Percentiles rank a stretch among this genome's conserved stretches.
These are phyloP conservation scores for Trifolium pratense DNA, from an alignment of 306 rosid species.

Conservation along the genomic window DNA sequence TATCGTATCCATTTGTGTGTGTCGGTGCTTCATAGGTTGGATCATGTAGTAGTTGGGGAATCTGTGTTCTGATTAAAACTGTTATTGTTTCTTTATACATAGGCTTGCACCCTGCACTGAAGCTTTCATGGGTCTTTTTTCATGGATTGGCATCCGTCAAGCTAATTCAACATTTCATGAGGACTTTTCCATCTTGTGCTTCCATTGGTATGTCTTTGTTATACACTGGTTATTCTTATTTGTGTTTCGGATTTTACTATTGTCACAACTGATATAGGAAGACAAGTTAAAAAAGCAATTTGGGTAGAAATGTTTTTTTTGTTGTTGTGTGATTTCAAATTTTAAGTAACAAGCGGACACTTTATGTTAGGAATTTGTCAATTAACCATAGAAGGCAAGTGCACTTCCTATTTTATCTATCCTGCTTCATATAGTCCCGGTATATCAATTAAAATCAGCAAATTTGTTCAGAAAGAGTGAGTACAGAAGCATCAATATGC, in stretches of 20 bases:
- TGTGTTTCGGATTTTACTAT: constrained; percentile 24
- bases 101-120: constrained; percentile 60
- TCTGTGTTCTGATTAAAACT: constrained; percentile 1
- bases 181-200: constrained; percentile 86
- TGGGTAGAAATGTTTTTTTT: background rate
- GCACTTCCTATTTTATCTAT: constrained; percentile 11
- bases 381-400: constrained; percentile 20
- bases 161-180: constrained; percentile 72
- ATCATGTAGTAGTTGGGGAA: background rate
- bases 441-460: constrained; percentile 14
- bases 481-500: background rate
- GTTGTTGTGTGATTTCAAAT: background rate
- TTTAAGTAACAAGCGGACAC: constrained; percentile 3
- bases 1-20: too few relatives aligned
- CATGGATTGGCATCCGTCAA: constrained; percentile 85
- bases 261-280: constrained; percentile 1
- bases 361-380: background rate
- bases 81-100: constrained; percentile 27
- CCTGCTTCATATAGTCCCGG: background rate
- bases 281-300: background rate
- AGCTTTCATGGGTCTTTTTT: constrained; percentile 74
- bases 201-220: constrained; percentile 77
- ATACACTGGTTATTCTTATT: background rate
- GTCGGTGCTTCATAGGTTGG: too few relatives aligned
- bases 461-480: background rate